Conservation (phyloP, 2,329 filamentous ascomycete species). For the Ophiostoma himal-ulmi region DNA sequence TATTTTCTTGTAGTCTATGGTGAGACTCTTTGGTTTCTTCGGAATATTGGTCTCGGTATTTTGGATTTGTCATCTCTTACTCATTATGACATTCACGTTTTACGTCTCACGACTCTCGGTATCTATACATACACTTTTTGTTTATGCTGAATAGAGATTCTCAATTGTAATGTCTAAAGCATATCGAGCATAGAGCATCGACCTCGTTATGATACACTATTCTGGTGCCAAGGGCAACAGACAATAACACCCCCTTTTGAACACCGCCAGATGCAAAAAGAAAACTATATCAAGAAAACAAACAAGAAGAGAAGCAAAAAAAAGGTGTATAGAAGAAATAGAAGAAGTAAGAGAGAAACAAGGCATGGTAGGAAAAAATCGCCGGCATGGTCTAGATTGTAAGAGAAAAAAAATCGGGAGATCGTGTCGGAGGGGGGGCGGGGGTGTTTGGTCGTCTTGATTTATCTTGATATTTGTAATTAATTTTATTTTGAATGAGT, state of each 20-base stretch:
- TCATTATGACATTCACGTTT: neutral
- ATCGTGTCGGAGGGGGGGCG: slow-evolving; percentile 14
- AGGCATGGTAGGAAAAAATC: neutral
- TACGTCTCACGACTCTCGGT: neutral
- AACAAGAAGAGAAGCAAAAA: neutral
- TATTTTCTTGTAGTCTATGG: neutral
- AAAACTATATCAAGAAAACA: neutral
- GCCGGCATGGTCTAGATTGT: neutral
- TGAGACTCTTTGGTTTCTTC: neutral
- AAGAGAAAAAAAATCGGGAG: neutral
- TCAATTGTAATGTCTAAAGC: neutral
- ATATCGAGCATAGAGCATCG: neutral
- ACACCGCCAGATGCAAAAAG: neutral
- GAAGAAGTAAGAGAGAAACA: slow-evolving; percentile 5
- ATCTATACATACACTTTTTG: neutral
- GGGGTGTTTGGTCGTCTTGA: neutral
- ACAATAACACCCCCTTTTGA: slow-evolving; percentile 10
- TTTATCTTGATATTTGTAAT: slow-evolving; percentile 11
- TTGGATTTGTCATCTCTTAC: neutral
- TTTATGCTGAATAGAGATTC: slow-evolving; percentile 11
- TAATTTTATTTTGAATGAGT: slow-evolving; percentile 19
- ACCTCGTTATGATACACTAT: neutral
- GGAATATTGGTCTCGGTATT: neutral
- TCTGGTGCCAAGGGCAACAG: neutral
- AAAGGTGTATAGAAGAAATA: neutral